Evolutionary conservation across 257 asterid species (phyloP), one percentile per base, ranked within the genome.

Genomic region (Voacanga thouarsii): DNA sequence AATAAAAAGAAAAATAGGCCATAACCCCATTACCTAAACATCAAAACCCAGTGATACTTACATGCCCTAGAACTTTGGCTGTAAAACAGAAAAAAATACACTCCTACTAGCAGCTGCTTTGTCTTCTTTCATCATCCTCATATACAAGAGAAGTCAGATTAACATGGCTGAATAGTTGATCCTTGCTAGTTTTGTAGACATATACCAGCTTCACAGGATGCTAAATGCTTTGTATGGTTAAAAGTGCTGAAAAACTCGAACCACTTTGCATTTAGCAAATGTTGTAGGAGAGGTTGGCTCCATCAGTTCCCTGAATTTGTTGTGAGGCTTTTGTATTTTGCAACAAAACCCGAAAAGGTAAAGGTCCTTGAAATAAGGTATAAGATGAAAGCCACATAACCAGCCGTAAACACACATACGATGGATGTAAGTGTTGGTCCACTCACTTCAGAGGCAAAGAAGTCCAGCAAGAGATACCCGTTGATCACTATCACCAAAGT

Each of bases 401-500:
- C 85, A 71, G 75, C 76, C 2, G 79, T 81, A 14, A 84, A 78
- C 33, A 44, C 47, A 12, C 43, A 65, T 49, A 81, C 76, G 0
- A 55, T 1, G 61, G 78, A 70, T 16, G 79, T 75, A 75, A 81
- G 60, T 49, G 51, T 24, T 1, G 73, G 67, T 84, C 87, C 87
- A 3, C 79, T 78, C 44, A 81, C 81, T 78, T 84, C 87, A 14
- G 77, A 15, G 10, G 79, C 37, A 26, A 84, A 78, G 80, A 84
- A 84, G 53, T 84, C 83, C 49, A 78, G 64, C 69, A 84, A 71
- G 16, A 84, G 81, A 71, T 84, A 84, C 60, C 87, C 87, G 10
- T 84, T 84, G 72, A 84, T 84, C 50, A 81, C 85, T 15, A 84
- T 84, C 79, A 84, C 78, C 79, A 84, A 65, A 2, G 67, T 69